These are phyloP conservation scores for Carex parvula DNA, from an alignment of 176 grass and related monocot genomes.

Conservation along the genomic window DNA sequence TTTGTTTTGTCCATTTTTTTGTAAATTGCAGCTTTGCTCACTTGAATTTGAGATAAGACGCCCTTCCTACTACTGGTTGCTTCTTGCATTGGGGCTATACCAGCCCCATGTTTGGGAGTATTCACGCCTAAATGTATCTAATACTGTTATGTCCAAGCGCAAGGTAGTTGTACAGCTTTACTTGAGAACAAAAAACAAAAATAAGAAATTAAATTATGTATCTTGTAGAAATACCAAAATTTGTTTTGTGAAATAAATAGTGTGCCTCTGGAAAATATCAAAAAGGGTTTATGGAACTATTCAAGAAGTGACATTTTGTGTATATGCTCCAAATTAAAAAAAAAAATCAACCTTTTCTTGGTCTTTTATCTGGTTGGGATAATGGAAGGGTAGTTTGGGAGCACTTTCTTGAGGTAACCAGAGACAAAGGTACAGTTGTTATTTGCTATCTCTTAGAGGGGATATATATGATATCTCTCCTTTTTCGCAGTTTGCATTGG, in stretches of 20 bases:
- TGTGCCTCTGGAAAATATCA: not conserved
- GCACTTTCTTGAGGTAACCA: not conserved
- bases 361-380: conserved; percentile 1
- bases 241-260: not conserved
- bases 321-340: not conserved
- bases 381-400: too few species aligned
- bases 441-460: not conserved
- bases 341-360: not conserved
- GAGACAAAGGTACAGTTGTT: not conserved
- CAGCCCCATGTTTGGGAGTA: conserved; percentile 97
- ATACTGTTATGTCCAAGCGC: conserved; percentile 96
- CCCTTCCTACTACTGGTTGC: conserved; percentile 94
- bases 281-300: not conserved
- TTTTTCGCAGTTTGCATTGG: not conserved
- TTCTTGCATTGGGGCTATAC: conserved; percentile 75
- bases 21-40: conserved; percentile 40
- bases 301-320: not conserved
- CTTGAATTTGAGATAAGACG: conserved; percentile 95
- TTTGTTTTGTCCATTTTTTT: not conserved
- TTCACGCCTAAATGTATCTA: conserved; percentile 92
- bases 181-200: not conserved
- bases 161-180: conserved; percentile 43
- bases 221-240: not conserved
- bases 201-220: not conserved
- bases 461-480: not conserved